These are phyloP conservation scores for Plenodomus biglobosus DNA, from an alignment of 2,329 filamentous ascomycete genomes.

Conservation along the genomic window DNA sequence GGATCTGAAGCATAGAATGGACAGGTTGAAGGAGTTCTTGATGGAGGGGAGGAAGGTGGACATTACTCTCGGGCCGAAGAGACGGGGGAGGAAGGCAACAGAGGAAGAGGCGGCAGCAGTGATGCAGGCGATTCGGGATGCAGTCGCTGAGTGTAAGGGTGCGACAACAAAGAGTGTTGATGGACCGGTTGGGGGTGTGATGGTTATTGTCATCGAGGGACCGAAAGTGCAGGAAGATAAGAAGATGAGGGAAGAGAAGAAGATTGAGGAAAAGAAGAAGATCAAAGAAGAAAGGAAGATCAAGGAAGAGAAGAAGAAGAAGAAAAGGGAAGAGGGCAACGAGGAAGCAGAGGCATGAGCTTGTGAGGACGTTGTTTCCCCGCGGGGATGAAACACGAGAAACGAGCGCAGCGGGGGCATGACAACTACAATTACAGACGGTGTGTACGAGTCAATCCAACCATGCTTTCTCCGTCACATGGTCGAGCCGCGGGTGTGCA, in stretches of 20 bases:
- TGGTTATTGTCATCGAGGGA: slow-evolving; percentile 40
- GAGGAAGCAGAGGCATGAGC: no score
- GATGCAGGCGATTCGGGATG: slow-evolving; percentile 54
- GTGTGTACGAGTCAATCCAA: no score
- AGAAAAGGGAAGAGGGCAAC: neutral
- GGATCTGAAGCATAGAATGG: slow-evolving; percentile 65
- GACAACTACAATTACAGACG: no score
- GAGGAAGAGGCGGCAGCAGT: slow-evolving; percentile 60
- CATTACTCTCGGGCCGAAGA: slow-evolving; percentile 69
- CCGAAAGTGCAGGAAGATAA: slow-evolving; percentile 18
- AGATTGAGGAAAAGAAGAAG: neutral
- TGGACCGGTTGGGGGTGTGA: slow-evolving; percentile 32
- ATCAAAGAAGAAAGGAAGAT: no score
- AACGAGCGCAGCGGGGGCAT: no score
- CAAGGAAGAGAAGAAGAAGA: neutral
- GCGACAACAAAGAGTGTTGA: slow-evolving; percentile 30
- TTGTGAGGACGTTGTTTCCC: no score
- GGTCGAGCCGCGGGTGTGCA: no score
- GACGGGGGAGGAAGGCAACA: slow-evolving; percentile 61
- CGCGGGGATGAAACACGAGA: no score
- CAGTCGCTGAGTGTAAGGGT: slow-evolving; percentile 44
- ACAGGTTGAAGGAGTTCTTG: slow-evolving; percentile 66
- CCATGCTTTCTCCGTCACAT: no score
- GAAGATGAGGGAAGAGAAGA: slow-evolving; percentile 5
- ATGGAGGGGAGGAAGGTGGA: slow-evolving; percentile 75